Base-by-base conservation (phyloP, 805 yeast genomes). In the Kazachstania africana region DNA sequence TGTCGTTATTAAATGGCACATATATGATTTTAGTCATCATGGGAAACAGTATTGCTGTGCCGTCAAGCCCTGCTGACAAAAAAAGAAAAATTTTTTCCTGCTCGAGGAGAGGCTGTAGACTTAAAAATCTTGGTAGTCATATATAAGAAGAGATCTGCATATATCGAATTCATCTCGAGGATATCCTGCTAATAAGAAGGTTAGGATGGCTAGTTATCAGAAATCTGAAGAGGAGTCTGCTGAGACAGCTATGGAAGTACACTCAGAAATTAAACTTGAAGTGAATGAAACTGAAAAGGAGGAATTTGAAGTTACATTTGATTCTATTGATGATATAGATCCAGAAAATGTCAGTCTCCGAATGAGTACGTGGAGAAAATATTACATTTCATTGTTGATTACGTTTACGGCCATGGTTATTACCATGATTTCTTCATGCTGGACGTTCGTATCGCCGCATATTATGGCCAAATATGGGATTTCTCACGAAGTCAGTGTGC, bases 401-500 rank as follows among this genome's bases (percentile, higher is more conserved):
- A 74, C 82, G 1, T 9, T 60, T 6, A 60, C 75, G 5, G 69
- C 82, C 27, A 62, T 77, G 35, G 65, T 72, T 33, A 72, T 77
- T 26, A 77, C 87, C 0, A 65, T 78, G 53, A 70, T 79, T 5
- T 77, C 87, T 0, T 78, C 85, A 0, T 64, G 71, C 29, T 80
- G 77, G 65, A 66, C 82, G 3, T 64, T 75, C 39, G 79, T 75
- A 12, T 62, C 76, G 3, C 65, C 63, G 1, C 67, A 72, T 23
- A 62, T 76, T 17, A 53, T 55, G 49, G 51, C 41, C 3, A 52
- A 59, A 21, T 75, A 75, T 44, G 54, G 59, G 18, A 65, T 73
- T 1, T 67, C 77, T 1, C 59, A 63, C 33, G 85, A 78, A 37
- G 64, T 74, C 2, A 55, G 64, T 27, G 60, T 76, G 0, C 55